Base-by-base conservation (phyloP, 306 rosid species). In the Vicia villosa region DNA sequence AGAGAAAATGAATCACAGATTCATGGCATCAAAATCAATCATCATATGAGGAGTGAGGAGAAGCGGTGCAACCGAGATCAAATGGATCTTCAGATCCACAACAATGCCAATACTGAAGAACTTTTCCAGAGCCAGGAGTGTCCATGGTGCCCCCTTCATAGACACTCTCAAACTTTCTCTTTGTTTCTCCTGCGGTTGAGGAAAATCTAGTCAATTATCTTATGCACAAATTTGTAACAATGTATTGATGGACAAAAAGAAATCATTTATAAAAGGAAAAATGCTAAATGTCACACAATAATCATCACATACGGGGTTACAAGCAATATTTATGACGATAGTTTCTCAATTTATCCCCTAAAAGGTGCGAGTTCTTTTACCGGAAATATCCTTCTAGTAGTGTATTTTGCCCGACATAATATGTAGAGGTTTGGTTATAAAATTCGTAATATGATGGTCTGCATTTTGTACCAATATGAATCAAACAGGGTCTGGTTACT, bases 151-250 rank as follows among this genome's bases (percentile, higher is more conserved):
- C 98, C 63, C 96, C 98, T 22, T 81, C 54, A 78, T 81, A 82
- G 56, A 93, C 98, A 50, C 96, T 93, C 83, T 93, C 98, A 76
- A 93, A 93, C 86, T 93, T 90, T 62, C 98, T 85, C 91, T 72
- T 93, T 1, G 98, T 93, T 83, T 93, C 98, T 75, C 98, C 98
- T 92, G 76, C 19, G 43, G 51, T 37, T 28, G 12, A 77, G 51
- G 13, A 8, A 32, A 41, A 78, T n/a, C n/a, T n/a, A n/a, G n/a
- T n/a, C n/a, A n/a, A n/a, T n/a, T n/a, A n/a, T n/a, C n/a, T n/a
- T n/a, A n/a, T n/a, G n/a, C n/a, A n/a, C 26, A 50, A 22, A 20
- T 12, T 65, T 74, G 59, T 17, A 58, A 57, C 75, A 37, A 51
- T 57, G 49, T 7, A 64, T 63, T 20, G 47, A 58, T 47, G 28